Conservation (phyloP, 495 filamentous ascomycete genomes). For the Penicillium crystallinum region DNA sequence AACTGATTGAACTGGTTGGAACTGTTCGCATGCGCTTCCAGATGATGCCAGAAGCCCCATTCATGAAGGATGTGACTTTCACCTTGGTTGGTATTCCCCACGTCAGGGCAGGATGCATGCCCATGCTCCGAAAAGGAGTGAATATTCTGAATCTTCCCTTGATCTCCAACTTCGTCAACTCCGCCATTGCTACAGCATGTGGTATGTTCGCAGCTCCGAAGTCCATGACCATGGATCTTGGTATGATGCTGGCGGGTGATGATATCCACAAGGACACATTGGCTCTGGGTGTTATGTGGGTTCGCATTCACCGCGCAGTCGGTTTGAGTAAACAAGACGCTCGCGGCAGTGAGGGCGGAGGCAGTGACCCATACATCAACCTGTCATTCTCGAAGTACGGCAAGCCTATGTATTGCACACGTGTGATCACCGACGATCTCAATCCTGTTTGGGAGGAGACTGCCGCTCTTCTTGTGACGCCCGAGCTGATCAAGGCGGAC, state of each 20-base stretch:
- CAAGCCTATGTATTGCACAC: constrained; percentile 96
- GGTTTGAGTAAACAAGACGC: constrained; percentile 90
- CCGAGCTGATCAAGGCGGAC: constrained; percentile 85
- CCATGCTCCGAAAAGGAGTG: constrained; percentile 81
- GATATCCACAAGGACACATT: constrained; percentile 82
- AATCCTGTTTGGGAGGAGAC: constrained; percentile 93
- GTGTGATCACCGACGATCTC: constrained; percentile 89
- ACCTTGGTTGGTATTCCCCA: constrained; percentile 90
- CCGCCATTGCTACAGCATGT: constrained; percentile 80
- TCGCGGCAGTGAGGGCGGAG: constrained; percentile 76
- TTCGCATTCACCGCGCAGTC: constrained; percentile 80
- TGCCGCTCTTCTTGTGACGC: constrained; percentile 77
- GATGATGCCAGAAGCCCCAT: constrained; percentile 84
- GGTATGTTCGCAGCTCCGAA: constrained; percentile 96
- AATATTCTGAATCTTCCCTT: constrained; percentile 89
- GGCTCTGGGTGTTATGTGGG: constrained; percentile 82
- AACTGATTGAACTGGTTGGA: constrained; percentile 78
- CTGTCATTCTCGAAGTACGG: constrained; percentile 79
- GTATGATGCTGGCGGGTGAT: constrained; percentile 85
- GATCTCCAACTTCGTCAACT: constrained; percentile 96
- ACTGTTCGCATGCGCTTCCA: constrained; percentile 78
- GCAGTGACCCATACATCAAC: constrained; percentile 87
- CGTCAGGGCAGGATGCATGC: constrained; percentile 83
- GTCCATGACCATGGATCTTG: constrained; percentile 85
- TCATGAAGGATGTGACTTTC: constrained; percentile 86